Base-by-base conservation (phyloP, 225 moss, liverwort and hornwort genomes). In the Polytrichum commune region DNA sequence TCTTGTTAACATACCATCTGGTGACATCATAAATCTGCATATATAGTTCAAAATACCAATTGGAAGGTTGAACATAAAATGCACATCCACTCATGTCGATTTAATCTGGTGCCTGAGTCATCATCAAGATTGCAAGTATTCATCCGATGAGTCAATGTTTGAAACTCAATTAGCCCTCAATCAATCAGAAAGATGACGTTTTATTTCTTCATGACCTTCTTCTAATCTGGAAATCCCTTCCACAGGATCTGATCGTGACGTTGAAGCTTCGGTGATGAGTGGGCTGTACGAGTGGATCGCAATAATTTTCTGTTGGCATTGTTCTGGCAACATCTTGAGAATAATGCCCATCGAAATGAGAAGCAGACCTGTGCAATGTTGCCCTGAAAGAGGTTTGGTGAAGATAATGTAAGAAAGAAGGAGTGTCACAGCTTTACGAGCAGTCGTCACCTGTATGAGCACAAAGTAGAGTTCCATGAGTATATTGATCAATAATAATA, bases 401-500 rank as follows among this genome's bases (percentile, higher is more conserved):
- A 95, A 95, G 27, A 95, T 88, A 30, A 95, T 81, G 66, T 95
- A 95, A 6, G 95, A 95, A 23, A 95, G 87, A 28, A 95, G 85
- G 27, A 92, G 82, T 10, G 95, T 95, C 53, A 86, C 55, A 53
- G 95, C 92, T 79, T 95, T 95, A 24, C 95, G 85, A 26, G 95
- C 95, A 6, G 95, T 95, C 7, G 92, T 92, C 18, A 95, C 95
- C 95, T 95, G 90, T 68, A 82, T 7, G 56, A 29, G 63, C 63
- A 60, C 19, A 46, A 46, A 46, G 10, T 19, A 53, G 22, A 67
- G 46, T 46, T 46, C 9, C 16, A 46, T 46, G 16, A 46, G 46
- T 46, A 46, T 16, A 13, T 46, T 46, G 46, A 6, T 13, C 16
- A 27, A 27, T 0, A 27, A 27, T 62, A 22, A 62, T 62, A 62